Percentiles rank a stretch among this genome's conserved stretches.
Conservation (phyloP, 257 asterid genomes). For the Gentiana dahurica region DNA sequence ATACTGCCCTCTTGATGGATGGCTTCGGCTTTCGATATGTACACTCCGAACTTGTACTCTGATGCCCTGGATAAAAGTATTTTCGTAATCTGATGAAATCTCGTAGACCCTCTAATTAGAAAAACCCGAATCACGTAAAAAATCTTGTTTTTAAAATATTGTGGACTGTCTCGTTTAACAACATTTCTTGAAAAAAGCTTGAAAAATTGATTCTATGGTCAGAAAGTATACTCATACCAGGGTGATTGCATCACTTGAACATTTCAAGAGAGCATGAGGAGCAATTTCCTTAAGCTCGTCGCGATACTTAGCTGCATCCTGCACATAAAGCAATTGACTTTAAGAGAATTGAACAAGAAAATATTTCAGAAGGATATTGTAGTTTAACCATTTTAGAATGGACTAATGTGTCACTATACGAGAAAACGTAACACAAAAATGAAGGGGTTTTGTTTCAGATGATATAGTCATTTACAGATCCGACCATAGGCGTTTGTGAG, state of each 20-base stretch:
- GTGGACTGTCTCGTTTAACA: no score
- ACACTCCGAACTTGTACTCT: conserved; percentile 88
- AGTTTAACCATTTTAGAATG: no score
- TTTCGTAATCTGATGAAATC: no score
- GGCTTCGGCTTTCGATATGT: conserved; percentile 67
- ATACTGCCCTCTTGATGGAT: conserved; percentile 69
- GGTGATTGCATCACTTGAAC: conserved; percentile 77
- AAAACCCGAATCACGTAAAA: no score
- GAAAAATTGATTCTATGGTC: neutral
- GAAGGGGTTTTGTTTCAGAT: no score
- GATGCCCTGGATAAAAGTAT: conserved; percentile 42
- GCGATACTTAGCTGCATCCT: conserved; percentile 62
- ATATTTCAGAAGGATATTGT: no score
- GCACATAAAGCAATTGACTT: conserved; percentile 2
- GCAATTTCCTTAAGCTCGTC: conserved; percentile 57
- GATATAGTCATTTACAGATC: no score
- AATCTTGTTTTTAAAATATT: no score
- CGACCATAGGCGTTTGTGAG: no score
- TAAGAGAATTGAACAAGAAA: neutral
- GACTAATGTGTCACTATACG: no score
- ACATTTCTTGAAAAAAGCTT: neutral
- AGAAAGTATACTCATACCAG: conserved; percentile 33
- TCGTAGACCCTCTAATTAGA: no score
- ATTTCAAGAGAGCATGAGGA: conserved; percentile 55
- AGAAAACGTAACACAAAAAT: no score